Evolutionary conservation across 352 stramenopile species (phyloP).

Genomic region (Phytophthora hybrid): DNA sequence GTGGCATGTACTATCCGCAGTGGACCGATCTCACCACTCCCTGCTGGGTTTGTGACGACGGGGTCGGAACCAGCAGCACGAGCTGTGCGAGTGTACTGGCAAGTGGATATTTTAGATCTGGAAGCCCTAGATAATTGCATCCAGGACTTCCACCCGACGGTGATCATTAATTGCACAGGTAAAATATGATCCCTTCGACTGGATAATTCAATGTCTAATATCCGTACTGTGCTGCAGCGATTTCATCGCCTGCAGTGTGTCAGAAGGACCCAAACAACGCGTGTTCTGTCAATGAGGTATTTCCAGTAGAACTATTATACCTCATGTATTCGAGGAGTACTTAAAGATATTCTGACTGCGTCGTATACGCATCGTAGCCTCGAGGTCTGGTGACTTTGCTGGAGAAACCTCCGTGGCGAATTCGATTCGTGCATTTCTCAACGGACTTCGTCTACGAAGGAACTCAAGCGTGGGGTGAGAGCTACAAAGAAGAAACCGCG

Average conservation of each 20-base stretch:
- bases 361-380: slow-evolving; percentile 33
- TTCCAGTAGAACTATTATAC: neutral
- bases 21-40: slow-evolving; percentile 24
- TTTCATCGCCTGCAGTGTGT: slow-evolving; percentile 67
- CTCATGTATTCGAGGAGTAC: neutral
- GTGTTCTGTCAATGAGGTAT: slow-evolving; percentile 59
- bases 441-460: slow-evolving; percentile 80
- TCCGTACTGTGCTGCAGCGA: slow-evolving; percentile 36
- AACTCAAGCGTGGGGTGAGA: slow-evolving; percentile 13
- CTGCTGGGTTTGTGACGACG: slow-evolving; percentile 35
- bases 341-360: neutral
- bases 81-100: slow-evolving; percentile 51
- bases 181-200: neutral
- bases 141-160: slow-evolving; percentile 44
- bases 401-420: slow-evolving; percentile 19
- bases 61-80: neutral
- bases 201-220: neutral
- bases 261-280: slow-evolving; percentile 54
- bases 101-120: slow-evolving; percentile 48
- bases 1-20: slow-evolving; percentile 58
- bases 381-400: slow-evolving; percentile 45
- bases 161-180: slow-evolving; percentile 74
- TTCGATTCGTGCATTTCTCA: slow-evolving; percentile 70
- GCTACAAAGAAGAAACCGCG: slow-evolving; percentile 53
- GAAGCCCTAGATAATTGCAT: slow-evolving; percentile 45